Conservation (phyloP, 192 early-diverging fungal species). For the Tieghemiomyces parasiticus region DNA sequence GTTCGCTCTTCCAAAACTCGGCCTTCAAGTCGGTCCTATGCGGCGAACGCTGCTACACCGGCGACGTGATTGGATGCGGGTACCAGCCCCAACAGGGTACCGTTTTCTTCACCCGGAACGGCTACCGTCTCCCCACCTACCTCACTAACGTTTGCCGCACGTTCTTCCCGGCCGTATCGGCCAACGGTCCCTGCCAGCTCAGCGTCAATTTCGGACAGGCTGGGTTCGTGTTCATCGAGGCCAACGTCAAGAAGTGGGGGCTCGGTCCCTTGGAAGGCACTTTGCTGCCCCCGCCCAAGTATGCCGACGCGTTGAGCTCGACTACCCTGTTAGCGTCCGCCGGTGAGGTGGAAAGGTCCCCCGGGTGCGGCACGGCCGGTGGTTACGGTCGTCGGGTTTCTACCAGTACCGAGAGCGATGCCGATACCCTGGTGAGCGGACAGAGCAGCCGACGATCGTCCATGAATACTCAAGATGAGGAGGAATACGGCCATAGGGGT, state of each 20-base stretch:
- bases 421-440: conserved; percentile 4
- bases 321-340: conserved; percentile 35
- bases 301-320: conserved; percentile 47
- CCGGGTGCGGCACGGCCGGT: no score
- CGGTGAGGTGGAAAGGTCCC: no score
- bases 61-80: conserved; percentile 61
- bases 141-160: conserved; percentile 5
- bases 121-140: conserved; percentile 39
- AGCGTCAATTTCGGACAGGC: conserved; percentile 65
- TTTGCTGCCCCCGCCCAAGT: conserved; percentile 54
- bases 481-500: no score
- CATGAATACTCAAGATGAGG: conserved; percentile 1
- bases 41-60: conserved; percentile 47
- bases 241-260: conserved; percentile 74
- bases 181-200: conserved; percentile 39
- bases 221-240: conserved; percentile 72
- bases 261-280: conserved; percentile 55
- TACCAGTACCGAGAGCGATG: background rate
- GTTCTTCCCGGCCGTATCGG: conserved; percentile 21
- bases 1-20: conserved; percentile 23
- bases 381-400: no score
- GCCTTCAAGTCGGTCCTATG: conserved; percentile 40
- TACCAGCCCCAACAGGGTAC: conserved; percentile 56
- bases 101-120: conserved; percentile 63
- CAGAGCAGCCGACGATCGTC: conserved; percentile 8